Percentiles rank a stretch among this genome's conserved stretches.
Evolutionary conservation across 495 filamentous ascomycete genomes (phyloP).

Genomic region (Lophiotrema nucula): DNA sequence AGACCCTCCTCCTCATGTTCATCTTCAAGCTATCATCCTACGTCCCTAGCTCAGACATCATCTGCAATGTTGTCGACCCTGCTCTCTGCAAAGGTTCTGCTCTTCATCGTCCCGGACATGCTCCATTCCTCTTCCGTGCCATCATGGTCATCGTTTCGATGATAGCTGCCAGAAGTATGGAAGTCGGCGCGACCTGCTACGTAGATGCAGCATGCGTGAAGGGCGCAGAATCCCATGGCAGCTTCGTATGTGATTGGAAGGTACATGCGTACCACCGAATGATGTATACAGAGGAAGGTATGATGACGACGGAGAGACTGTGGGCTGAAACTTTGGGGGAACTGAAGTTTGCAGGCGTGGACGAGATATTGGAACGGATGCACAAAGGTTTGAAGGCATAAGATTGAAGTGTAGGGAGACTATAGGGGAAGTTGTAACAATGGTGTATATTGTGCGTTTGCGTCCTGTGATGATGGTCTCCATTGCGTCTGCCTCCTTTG

Average conservation of each 20-base stretch:
- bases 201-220: constrained; percentile 22
- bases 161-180: neutral
- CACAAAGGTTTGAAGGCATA: no score
- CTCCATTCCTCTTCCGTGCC: neutral
- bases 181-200: constrained; percentile 8
- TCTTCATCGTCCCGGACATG: constrained; percentile 6
- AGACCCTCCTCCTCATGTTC: constrained; percentile 38
- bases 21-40: constrained; percentile 33
- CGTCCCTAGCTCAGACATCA: constrained; percentile 29
- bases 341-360: constrained; percentile 11
- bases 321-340: constrained; percentile 20
- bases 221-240: constrained; percentile 12
- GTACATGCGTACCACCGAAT: constrained; percentile 1
- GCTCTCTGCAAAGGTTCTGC: constrained; percentile 26
- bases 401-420: no score
- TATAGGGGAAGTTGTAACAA: no score
- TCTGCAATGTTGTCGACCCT: constrained; percentile 44
- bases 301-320: neutral
- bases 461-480: no score
- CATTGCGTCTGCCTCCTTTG: no score
- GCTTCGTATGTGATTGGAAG: constrained; percentile 10
- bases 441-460: no score
- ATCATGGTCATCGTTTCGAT: constrained; percentile 1
- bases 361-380: neutral
- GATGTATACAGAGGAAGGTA: constrained; percentile 18